Percentiles rank a stretch among this genome's conserved stretches.
Conservation (phyloP, 164 flowering plant species). For the Buxus sempervirens region DNA sequence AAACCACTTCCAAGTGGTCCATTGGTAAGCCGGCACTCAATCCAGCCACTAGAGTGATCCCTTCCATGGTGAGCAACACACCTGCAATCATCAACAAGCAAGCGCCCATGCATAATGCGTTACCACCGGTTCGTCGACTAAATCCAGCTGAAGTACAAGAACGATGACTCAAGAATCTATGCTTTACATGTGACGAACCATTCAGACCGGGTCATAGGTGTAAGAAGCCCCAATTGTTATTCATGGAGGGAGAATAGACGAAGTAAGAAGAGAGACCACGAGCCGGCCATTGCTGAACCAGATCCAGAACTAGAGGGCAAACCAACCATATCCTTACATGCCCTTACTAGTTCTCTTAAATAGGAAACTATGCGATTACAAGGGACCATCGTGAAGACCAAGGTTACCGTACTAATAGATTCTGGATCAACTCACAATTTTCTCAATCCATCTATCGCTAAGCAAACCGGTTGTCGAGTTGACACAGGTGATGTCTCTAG, state of each 20-base stretch:
- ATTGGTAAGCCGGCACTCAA: background rate
- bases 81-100: background rate
- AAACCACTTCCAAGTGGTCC: background rate
- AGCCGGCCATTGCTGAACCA: background rate
- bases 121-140: background rate
- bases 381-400: background rate
- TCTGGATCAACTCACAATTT: background rate
- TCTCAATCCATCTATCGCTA: background rate
- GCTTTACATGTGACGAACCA: background rate
- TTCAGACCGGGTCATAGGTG: too few species aligned
- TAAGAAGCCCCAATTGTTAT: background rate
- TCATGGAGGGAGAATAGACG: background rate
- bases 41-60: background rate
- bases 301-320: background rate
- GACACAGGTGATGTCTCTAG: background rate
- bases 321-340: background rate
- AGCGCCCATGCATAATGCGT: background rate
- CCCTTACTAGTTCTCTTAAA: too few species aligned
- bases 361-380: background rate
- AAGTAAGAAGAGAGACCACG: background rate
- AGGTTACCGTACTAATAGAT: background rate
- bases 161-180: background rate
- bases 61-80: background rate
- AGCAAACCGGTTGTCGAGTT: background rate
- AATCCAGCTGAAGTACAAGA: background rate